Base-by-base conservation (phyloP, 805 yeast genomes). In the Schwanniomyces polymorphus region DNA sequence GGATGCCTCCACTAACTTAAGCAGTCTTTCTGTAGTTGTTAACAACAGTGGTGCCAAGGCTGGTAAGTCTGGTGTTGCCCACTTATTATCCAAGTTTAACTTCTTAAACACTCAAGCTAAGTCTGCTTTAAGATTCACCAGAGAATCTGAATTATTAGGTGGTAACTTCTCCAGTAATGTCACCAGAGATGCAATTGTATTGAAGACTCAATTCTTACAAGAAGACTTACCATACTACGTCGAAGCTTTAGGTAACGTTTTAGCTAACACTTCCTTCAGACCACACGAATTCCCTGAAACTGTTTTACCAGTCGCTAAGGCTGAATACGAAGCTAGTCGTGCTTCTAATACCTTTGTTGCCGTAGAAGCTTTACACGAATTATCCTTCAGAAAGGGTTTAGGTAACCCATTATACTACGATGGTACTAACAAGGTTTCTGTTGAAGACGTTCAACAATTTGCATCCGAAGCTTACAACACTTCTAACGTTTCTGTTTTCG, bases 81-180 rank as follows among this genome's bases (percentile, higher is more conserved):
- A 92, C 70, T 73, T 91, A 54, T 79, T 91, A 62, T 81, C 92
- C 62, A 82, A 90, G 70, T 91, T 83, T 70, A 86, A 85, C 60
- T 94, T 86, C 78, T 82, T 86, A 65, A 85, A 87, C 79, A 90
- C 97, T 47, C 77, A 78, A 52, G 68, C 82, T 59, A 89, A 90
- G 70, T 86, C 97, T 16, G 97, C 94, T 21, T 79, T 94, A 66
- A 88, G 98, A 76, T 78, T 91, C 63, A 87, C 91, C 64, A 88
- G 99, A 74, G 99, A 94, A 75, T 75, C 91, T 43, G 99, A 92
- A 76, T 81, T 94, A 55, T 78, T 92, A 55, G 98, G 99, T 57
- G 98, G 97, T 65, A 72, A 70, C 50, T 81, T 90, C 69, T 64
- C 79, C 42, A 76, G 96, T 39, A 60, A 64, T 47, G 85, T 90